Evolutionary conservation across 2,329 filamentous ascomycete genomes (phyloP), one percentile per base, ranked within the genome.

Genomic region (Monascus ruber): DNA sequence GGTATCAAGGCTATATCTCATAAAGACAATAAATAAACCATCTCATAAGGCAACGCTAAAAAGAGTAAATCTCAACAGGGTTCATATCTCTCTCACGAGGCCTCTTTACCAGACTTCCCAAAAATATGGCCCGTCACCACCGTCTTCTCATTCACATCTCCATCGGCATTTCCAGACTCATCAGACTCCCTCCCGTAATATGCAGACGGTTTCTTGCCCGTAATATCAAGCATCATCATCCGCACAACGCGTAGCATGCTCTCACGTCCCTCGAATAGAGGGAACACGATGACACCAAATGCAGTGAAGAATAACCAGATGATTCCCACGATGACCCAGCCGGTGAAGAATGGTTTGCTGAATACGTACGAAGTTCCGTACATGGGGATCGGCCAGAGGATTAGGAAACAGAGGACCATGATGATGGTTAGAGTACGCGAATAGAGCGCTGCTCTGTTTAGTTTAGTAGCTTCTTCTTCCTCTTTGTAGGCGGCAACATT

Each of bases 341-440:
- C 83, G 0, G 82, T 85, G 63, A 89, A 91, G 69, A 91, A 91
- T 24, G 71, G 71, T 68, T 85, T 83, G 59, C 73, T 79, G 64
- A 91, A 93, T 39, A 94, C 74, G 56, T 94, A 94, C 1, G 75
- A 75, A 0, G 73, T 72, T 7, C 85, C 87, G 55, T 91, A 94
- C 77, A 94, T 79, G 1, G 87, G 87, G 74, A 94, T 89, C 0
- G 88, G 87, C 86, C 87, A 94, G 10, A 94, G 73, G 2, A 94
- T 71, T 0, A 94, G 67, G 40, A 94, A 69, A 0, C 77, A 72
- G 0, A 94, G 44, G 0, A 85, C 83, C 66, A 85, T 69, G 47
- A 73, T 59, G 6, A 77, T 66, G 1, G 80, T 84, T 45, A 77
- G 58, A 27, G 63, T 66, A 37, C 74, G 68, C 0, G 76, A 73